Conservation (phyloP, 768 basidiomycete genomes). For the Chiua virens region DNA sequence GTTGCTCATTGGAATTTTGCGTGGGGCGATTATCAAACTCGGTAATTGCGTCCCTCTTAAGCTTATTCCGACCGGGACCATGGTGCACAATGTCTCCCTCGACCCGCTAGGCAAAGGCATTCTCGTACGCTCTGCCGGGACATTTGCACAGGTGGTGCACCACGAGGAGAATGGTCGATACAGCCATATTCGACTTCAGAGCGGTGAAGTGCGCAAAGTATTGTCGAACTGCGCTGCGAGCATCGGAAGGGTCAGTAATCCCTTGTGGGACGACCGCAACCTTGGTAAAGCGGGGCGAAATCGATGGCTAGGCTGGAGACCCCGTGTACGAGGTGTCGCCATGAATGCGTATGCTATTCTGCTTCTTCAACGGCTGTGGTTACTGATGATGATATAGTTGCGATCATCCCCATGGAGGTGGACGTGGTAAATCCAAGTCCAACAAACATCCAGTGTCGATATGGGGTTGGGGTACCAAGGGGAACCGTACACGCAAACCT, state of each 20-base stretch:
- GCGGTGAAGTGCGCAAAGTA: constrained; percentile 90
- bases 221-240: constrained; percentile 82
- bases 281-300: constrained; percentile 91
- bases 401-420: constrained; percentile 96
- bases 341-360: constrained; percentile 80
- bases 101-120: constrained; percentile 72
- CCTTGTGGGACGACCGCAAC: constrained; percentile 78
- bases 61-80: constrained; percentile 89
- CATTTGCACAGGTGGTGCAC: constrained; percentile 76
- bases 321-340: constrained; percentile 89
- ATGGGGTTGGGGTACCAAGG: constrained; percentile 93
- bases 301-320: constrained; percentile 84
- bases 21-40: constrained; percentile 78
- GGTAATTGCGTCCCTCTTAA: constrained; percentile 93
- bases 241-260: constrained; percentile 90
- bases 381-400: constrained; percentile 42
- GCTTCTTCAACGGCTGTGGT: not conserved
- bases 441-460: constrained; percentile 91
- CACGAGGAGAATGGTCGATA: constrained; percentile 74
- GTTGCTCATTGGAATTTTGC: constrained; percentile 82
- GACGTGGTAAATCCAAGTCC: constrained; percentile 96
- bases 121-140: constrained; percentile 88
- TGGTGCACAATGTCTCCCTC: constrained; percentile 85
- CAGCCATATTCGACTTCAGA: constrained; percentile 81
- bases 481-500: constrained; percentile 89